Evolutionary conservation across 441 rosid genomes (phyloP).

Genomic region (Theobroma grandiflorum): DNA sequence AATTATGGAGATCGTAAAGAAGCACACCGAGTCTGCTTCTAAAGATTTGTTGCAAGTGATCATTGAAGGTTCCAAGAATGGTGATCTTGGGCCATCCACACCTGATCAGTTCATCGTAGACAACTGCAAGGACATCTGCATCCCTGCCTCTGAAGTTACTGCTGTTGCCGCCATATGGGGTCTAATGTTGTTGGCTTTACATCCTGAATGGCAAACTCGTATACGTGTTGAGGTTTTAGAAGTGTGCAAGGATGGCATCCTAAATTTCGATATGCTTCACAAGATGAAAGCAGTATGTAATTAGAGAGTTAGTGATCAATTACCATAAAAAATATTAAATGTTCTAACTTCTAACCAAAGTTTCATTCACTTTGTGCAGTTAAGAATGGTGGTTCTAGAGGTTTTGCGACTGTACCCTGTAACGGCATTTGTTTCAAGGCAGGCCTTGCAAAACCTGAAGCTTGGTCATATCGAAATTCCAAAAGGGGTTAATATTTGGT

Average conservation of each 20-base stretch:
- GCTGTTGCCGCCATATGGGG: slow-evolving; percentile 34
- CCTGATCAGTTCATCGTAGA: slow-evolving; percentile 33
- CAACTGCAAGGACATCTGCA: slow-evolving; percentile 38
- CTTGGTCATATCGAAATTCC: slow-evolving; percentile 28
- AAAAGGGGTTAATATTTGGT: slow-evolving; percentile 35
- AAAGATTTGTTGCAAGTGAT: slow-evolving; percentile 13
- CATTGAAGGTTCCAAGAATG: slow-evolving; percentile 4
- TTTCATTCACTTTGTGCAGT: slow-evolving; percentile 10
- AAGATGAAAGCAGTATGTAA: slow-evolving; percentile 11
- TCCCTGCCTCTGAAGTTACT: slow-evolving; percentile 32
- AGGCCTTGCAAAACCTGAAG: slow-evolving; percentile 31
- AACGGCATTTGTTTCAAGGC: slow-evolving; percentile 23
- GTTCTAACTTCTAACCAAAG: background rate
- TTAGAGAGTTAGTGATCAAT: background rate
- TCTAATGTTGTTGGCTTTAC: slow-evolving; percentile 29
- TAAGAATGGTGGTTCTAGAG: slow-evolving; percentile 37
- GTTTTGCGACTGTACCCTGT: slow-evolving; percentile 18
- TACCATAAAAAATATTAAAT: background rate
- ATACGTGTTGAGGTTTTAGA: slow-evolving; percentile 28
- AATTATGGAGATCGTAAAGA: slow-evolving; percentile 10
- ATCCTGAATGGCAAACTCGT: slow-evolving; percentile 32
- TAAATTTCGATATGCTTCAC: slow-evolving; percentile 24
- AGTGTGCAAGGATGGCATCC: slow-evolving; percentile 15
- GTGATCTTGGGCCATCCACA: background rate
- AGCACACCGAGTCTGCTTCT: background rate